phyloP scores from a whole-genome alignment of 306 rosid genomes.

The Fragaria nilgerrensis region DNA sequence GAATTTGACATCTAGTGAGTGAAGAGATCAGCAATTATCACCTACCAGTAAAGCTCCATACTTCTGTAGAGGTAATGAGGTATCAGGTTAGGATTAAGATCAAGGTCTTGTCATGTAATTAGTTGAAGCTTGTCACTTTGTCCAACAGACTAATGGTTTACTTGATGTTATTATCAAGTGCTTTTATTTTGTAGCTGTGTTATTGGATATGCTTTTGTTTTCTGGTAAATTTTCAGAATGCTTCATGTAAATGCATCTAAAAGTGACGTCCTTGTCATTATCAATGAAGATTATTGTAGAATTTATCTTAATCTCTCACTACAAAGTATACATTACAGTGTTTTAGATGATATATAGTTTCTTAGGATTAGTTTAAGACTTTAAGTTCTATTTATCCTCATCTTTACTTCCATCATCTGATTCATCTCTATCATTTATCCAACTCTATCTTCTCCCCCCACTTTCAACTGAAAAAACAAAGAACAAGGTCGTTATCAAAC shows the following conservation, averaged over 20 bases:
- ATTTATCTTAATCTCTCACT: not conserved
- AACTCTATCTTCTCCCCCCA: not conserved
- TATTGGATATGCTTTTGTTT: not conserved
- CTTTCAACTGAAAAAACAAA: not conserved
- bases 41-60: conserved; percentile 5
- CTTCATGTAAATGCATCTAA: not conserved
- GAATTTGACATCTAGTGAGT: conserved; percentile 21
- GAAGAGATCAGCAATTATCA: conserved; percentile 25
- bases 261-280: not conserved
- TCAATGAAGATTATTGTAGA: not conserved
- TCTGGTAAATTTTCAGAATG: not conserved
- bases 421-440: not conserved
- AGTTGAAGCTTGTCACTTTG: not conserved
- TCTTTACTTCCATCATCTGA: not conserved
- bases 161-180: not conserved
- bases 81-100: conserved; percentile 5
- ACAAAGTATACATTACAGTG: not conserved
- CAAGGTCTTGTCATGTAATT: not conserved
- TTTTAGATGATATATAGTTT: not conserved
- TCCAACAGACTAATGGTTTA: not conserved
- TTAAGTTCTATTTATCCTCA: not conserved
- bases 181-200: not conserved
- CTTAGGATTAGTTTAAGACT: not conserved
- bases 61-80: not conserved
- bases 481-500: not conserved